Conservation (phyloP, 2,329 filamentous ascomycete genomes). For the Phyllosticta citribraziliensis region DNA sequence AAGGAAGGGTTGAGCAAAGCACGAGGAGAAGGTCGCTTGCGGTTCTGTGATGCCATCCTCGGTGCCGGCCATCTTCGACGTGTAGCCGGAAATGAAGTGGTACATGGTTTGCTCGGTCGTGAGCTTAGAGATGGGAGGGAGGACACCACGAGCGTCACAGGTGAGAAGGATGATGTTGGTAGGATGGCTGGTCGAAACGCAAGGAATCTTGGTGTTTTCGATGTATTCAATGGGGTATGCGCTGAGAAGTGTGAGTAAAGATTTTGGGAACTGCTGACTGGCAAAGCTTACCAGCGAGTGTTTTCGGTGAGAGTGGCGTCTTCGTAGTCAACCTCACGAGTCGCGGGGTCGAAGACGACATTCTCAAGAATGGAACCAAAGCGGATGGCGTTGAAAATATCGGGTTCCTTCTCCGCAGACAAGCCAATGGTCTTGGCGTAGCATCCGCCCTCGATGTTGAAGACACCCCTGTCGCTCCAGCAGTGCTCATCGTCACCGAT, state of each 20-base stretch:
- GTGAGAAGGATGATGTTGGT: slow-evolving; percentile 97
- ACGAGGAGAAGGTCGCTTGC: slow-evolving; percentile 96
- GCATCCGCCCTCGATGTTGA: slow-evolving; percentile 99
- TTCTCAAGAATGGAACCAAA: slow-evolving; percentile 98
- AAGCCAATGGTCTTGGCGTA: slow-evolving; percentile 98
- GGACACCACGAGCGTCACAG: slow-evolving; percentile 92
- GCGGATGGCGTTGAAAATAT: slow-evolving; percentile 91
- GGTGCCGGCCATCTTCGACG: slow-evolving; percentile 99
- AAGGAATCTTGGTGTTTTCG: slow-evolving; percentile 96
- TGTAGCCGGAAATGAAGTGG: slow-evolving; percentile 99
- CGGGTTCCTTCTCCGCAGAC: slow-evolving; percentile 96
- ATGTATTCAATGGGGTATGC: slow-evolving; percentile 99
- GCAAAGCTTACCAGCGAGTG: slow-evolving; percentile 59
- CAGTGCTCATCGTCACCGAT: slow-evolving; percentile 99
- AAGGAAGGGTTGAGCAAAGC: slow-evolving; percentile 98
- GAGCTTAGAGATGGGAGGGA: slow-evolving; percentile 96
- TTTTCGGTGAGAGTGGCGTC: slow-evolving; percentile 94
- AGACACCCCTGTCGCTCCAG: slow-evolving; percentile 93
- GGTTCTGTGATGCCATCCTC: slow-evolving; percentile 96
- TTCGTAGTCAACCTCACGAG: slow-evolving; percentile 89
- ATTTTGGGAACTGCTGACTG: slow-evolving; percentile 15
- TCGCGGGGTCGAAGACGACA: slow-evolving; percentile 89
- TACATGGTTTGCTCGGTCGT: slow-evolving; percentile 96
- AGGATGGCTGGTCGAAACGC: slow-evolving; percentile 76
- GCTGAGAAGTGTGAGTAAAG: slow-evolving; percentile 12